Evolutionary conservation across 306 rosid species (phyloP), one percentile per base, ranked within the genome.

Genomic region (Cucurbita pepo): DNA sequence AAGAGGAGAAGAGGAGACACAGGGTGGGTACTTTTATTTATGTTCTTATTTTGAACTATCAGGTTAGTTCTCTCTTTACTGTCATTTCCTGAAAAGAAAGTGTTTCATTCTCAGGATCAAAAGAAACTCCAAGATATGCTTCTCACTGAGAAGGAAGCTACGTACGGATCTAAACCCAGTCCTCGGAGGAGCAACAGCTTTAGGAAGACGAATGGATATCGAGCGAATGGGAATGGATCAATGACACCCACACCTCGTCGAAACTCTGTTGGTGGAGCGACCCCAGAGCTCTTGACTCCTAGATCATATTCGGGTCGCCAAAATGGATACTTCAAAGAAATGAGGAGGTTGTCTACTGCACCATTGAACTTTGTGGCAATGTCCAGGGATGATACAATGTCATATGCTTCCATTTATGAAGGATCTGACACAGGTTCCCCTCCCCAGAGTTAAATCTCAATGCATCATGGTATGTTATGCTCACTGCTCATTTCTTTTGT

Each of bases 121-220:
- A 94, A 91, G 92, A 94, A 94, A 88, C 76, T 93, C 80, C 98
- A 93, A 81, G 97, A 90, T 79, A 83, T 93, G 58, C 97, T 90
- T 47, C 85, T 85, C n/a, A 93, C 92, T 30, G 90, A 91, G 76
- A 94, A 94, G 84, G 99, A 94, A 85, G 85, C 95, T 51, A 86
- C 83, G 50, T 91, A 86, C 60, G 99, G 99, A 37, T 90, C 97
- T 21, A 90, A 84, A 80, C 99, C 99, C 62, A 94, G 99, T 79
- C 99, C 99, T 34, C 86, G 86, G 73, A 90, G 84, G 81, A 86
- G 82, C 56, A 94, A 83, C 83, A 94, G 97, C 86, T 87, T 90
- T 74, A 83, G 90, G 79, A 87, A 87, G 84, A 81, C 92, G 61
- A 94, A 87, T 59, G 90, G 97, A 37, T 84, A 82, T 78, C 83